phyloP scores from a whole-genome alignment of 345 rosid genomes.

The Euphorbia lathyris region DNA sequence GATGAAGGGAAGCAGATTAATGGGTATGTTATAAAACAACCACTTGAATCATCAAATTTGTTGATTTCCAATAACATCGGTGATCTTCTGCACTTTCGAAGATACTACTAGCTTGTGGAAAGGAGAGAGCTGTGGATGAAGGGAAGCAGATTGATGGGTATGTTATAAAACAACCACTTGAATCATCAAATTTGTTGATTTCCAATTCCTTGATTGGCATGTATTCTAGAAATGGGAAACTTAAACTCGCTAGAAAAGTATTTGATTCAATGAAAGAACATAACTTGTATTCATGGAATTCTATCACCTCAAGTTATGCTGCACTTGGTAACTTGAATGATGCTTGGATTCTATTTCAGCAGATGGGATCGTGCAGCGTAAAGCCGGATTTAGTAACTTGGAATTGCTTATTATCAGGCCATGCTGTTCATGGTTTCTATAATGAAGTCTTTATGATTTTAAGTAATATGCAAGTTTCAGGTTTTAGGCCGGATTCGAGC shows the following conservation, averaged over 20 bases:
- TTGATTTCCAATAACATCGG: too few relatives aligned
- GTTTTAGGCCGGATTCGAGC: constrained; percentile 55
- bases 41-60: constrained; percentile 43
- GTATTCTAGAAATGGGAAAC: constrained; percentile 57
- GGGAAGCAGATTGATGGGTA: constrained; percentile 84
- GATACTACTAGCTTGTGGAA: constrained; percentile 63
- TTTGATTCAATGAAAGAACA: constrained; percentile 52
- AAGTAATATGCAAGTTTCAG: constrained; percentile 37
- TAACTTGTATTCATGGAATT: constrained; percentile 66
- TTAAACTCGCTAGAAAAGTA: constrained; percentile 47
- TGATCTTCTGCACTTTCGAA: constrained; percentile 38
- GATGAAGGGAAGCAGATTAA: constrained; percentile 70
- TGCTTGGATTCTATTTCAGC: constrained; percentile 45
- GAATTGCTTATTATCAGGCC: constrained; percentile 54
- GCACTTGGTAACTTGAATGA: constrained; percentile 44
- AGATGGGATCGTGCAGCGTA: constrained; percentile 38
- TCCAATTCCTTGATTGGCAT: constrained; percentile 62
- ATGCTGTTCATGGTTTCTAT: constrained; percentile 37
- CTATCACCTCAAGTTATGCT: constrained; percentile 49
- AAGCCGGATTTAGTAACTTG: constrained; percentile 53
- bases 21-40: constrained; percentile 57
- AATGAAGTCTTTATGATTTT: constrained; percentile 29
- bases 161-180: constrained; percentile 45
- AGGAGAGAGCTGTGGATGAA: constrained; percentile 41
- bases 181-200: constrained; percentile 42